Evolutionary conservation across 768 basidiomycete genomes (phyloP).

Genomic region (Clitopilus hobsonii): DNA sequence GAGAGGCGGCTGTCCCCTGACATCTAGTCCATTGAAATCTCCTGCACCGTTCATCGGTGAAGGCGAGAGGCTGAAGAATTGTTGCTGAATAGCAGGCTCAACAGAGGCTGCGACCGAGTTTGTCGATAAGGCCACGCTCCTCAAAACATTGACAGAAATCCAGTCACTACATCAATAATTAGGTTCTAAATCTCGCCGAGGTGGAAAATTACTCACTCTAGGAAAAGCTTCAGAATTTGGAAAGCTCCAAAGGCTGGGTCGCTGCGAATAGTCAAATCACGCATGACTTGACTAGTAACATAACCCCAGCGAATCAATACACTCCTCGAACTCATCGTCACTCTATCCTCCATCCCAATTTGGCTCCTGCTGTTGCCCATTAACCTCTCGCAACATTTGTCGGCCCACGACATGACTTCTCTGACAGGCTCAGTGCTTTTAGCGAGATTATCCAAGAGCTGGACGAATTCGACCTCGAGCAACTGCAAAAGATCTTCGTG

Average conservation of each 20-base stretch:
- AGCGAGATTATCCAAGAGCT: constrained; percentile 64
- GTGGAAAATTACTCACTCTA: constrained; percentile 57
- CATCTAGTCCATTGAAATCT: constrained; percentile 63
- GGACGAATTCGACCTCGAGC: constrained; percentile 79
- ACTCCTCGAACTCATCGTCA: constrained; percentile 82
- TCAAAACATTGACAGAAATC: constrained; percentile 86
- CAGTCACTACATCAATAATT: constrained; percentile 59
- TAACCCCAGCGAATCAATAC: constrained; percentile 90
- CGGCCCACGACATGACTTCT: constrained; percentile 89
- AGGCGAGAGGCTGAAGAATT: constrained; percentile 78
- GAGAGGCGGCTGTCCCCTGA: constrained; percentile 49
- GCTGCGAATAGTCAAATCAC: constrained; percentile 87
- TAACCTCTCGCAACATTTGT: constrained; percentile 81
- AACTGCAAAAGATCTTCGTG: constrained; percentile 86
- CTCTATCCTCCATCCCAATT: constrained; percentile 60
- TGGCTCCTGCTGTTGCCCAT: constrained; percentile 66
- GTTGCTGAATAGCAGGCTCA: constrained; percentile 88
- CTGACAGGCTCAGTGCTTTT: constrained; percentile 78
- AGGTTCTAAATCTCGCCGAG: constrained; percentile 9
- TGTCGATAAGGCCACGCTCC: constrained; percentile 83
- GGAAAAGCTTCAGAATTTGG: constrained; percentile 86
- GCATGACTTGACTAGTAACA: constrained; percentile 90
- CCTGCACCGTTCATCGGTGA: constrained; percentile 91
- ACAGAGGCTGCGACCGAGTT: constrained; percentile 91
- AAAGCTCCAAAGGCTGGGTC: constrained; percentile 92